Conservation (phyloP, 257 asterid genomes). For the Sherardia arvensis region DNA sequence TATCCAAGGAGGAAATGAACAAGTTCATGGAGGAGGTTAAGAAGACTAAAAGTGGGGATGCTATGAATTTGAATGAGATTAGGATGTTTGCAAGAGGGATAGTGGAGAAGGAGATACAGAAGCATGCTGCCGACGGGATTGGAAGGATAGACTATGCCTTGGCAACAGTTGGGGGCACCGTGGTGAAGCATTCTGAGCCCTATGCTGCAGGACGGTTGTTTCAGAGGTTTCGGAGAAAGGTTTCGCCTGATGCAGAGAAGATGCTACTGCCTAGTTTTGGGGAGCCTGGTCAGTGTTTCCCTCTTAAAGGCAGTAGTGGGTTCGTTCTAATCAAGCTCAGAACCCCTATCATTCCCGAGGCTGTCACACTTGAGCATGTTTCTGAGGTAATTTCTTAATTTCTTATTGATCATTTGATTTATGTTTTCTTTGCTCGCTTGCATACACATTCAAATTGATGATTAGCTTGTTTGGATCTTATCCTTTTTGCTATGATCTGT, state of each 20-base stretch:
- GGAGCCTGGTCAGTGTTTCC: constrained; percentile 92
- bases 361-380: constrained; percentile 79
- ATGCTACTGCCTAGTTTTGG: constrained; percentile 91
- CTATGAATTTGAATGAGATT: constrained; percentile 55
- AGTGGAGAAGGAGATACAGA: constrained; percentile 66
- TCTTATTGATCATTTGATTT: neutral
- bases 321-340: constrained; percentile 66
- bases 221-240: constrained; percentile 14
- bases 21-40: constrained; percentile 55
- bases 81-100: constrained; percentile 53
- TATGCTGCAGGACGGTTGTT: constrained; percentile 17
- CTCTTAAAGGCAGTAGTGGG: constrained; percentile 60
- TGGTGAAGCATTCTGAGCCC: constrained; percentile 70
- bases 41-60: constrained; percentile 26
- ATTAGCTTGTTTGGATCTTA: neutral
- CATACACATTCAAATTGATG: neutral
- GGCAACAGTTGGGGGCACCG: constrained; percentile 66
- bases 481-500: neutral
- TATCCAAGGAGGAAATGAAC: constrained; percentile 53
- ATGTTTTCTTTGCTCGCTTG: neutral
- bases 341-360: constrained; percentile 60
- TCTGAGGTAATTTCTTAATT: constrained; percentile 41
- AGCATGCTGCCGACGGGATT: constrained; percentile 78
- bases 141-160: constrained; percentile 83
- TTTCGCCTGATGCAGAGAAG: constrained; percentile 40